Conservation (phyloP, 2,329 filamentous ascomycete genomes). For the Phialemoniopsis sp. region DNA sequence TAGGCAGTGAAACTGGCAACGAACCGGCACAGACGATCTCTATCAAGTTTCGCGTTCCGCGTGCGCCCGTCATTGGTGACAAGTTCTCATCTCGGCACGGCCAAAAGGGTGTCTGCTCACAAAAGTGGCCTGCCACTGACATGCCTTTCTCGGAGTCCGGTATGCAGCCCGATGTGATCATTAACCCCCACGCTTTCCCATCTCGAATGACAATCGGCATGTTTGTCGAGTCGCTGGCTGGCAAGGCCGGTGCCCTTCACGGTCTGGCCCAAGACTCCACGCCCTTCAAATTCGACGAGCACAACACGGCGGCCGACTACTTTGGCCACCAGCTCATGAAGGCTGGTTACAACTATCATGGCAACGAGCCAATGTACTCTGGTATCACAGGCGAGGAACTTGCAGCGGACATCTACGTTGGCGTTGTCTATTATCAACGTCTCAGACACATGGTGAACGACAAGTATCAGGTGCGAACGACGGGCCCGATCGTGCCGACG, state of each 20-base stretch:
- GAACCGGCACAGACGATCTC: constrained; percentile 86
- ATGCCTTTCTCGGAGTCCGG: constrained; percentile 97
- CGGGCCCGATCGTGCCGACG: constrained; percentile 82
- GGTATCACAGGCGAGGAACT: constrained; percentile 95
- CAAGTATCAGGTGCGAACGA: constrained; percentile 97
- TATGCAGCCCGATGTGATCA: constrained; percentile 96
- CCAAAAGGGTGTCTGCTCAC: constrained; percentile 94
- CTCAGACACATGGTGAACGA: constrained; percentile 99
- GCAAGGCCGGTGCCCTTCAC: constrained; percentile 90
- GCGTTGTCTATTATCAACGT: constrained; percentile 97
- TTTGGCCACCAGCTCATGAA: constrained; percentile 94
- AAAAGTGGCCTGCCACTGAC: constrained; percentile 90
- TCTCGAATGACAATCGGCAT: constrained; percentile 99
- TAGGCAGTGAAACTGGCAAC: constrained; percentile 78
- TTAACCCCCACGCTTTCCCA: constrained; percentile 98
- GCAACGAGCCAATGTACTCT: constrained; percentile 98
- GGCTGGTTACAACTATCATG: constrained; percentile 96
- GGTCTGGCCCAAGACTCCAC: constrained; percentile 95
- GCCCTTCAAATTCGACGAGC: constrained; percentile 90
- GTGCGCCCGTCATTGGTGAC: constrained; percentile 90
- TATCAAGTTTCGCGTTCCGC: constrained; percentile 88
- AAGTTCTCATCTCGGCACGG: constrained; percentile 99
- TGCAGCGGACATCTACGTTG: constrained; percentile 91
- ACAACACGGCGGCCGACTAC: constrained; percentile 87
- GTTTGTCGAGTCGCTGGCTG: constrained; percentile 96